phyloP scores from a whole-genome alignment of 192 early-diverging fungal genomes.

The Backusella macrospora region DNA sequence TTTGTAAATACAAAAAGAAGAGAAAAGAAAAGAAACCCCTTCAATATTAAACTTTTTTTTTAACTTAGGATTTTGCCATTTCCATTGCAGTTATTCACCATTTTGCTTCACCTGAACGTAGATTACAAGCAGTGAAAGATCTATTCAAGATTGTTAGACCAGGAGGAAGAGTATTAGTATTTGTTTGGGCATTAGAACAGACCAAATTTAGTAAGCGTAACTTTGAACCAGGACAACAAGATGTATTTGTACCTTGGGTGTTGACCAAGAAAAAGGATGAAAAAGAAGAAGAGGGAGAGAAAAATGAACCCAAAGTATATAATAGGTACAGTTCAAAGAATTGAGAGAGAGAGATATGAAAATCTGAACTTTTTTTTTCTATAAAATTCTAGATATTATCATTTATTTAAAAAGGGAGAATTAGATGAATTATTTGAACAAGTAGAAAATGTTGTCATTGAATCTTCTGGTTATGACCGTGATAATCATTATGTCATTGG shows the following conservation, averaged over 20 bases:
- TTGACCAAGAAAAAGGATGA: conserved; percentile 56
- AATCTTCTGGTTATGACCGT: conserved; percentile 84
- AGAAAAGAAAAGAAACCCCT: not conserved
- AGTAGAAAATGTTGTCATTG: conserved; percentile 57
- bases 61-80: conserved; percentile 82
- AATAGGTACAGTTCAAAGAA: conserved; percentile 47
- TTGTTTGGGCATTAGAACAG: conserved; percentile 98
- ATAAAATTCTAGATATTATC: conserved; percentile 76
- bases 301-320: conserved; percentile 44
- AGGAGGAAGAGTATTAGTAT: conserved; percentile 76
- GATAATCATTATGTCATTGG: conserved; percentile 95
- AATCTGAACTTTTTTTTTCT: no score
- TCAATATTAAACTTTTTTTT: not conserved
- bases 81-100: conserved; percentile 98
- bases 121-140: conserved; percentile 75
- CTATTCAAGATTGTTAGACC: conserved; percentile 73
- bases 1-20: conserved; percentile 62
- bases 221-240: conserved; percentile 79
- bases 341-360: no score
- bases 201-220: conserved; percentile 66
- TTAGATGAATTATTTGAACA: conserved; percentile 68
- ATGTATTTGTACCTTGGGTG: conserved; percentile 94
- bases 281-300: conserved; percentile 38
- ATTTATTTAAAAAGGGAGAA: conserved; percentile 87
- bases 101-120: conserved; percentile 77